Evolutionary conservation across 805 yeast genomes (phyloP).

Genomic region (Ogataea naganishii): DNA sequence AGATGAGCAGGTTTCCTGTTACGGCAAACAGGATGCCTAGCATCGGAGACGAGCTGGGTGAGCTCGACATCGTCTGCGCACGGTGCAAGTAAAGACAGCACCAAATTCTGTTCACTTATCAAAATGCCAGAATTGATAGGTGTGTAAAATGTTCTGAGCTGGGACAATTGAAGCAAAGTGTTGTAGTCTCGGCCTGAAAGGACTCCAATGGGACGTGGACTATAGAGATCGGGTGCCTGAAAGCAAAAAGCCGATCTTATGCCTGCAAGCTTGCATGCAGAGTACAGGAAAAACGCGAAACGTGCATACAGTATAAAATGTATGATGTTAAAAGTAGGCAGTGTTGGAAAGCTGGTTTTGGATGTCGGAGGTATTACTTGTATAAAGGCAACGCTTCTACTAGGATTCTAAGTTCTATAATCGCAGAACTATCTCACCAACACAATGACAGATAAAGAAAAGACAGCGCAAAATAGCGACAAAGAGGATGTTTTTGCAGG

Average conservation of each 20-base stretch:
- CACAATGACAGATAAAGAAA: not conserved
- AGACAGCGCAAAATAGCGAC: not conserved
- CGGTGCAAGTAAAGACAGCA: not conserved
- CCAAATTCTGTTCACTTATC: not conserved
- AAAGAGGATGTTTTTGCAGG: conserved; percentile 8
- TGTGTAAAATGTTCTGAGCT: not conserved
- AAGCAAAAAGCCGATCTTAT: conserved; percentile 4
- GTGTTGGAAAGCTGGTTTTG: conserved; percentile 2
- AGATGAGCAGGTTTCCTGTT: conserved; percentile 18
- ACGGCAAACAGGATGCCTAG: conserved; percentile 18
- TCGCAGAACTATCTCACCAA: conserved; percentile 1
- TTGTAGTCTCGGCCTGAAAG: conserved; percentile 2
- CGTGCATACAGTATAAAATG: not conserved
- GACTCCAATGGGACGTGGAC: conserved; percentile 4
- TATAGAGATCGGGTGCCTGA: too few species aligned
- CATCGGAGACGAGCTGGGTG: conserved; percentile 7
- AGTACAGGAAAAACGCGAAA: not conserved
- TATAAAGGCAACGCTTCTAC: too few species aligned
- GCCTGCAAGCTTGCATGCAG: conserved; percentile 2
- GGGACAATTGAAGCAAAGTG: not conserved
- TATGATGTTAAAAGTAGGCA: conserved; percentile 1
- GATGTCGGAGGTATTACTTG: conserved; percentile 2
- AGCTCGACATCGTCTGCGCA: not conserved
- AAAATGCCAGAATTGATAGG: not conserved
- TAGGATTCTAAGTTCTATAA: too few species aligned